Evolutionary conservation across 2,329 filamentous ascomycete species (phyloP).

Genomic region (Fusarium burgessii): DNA sequence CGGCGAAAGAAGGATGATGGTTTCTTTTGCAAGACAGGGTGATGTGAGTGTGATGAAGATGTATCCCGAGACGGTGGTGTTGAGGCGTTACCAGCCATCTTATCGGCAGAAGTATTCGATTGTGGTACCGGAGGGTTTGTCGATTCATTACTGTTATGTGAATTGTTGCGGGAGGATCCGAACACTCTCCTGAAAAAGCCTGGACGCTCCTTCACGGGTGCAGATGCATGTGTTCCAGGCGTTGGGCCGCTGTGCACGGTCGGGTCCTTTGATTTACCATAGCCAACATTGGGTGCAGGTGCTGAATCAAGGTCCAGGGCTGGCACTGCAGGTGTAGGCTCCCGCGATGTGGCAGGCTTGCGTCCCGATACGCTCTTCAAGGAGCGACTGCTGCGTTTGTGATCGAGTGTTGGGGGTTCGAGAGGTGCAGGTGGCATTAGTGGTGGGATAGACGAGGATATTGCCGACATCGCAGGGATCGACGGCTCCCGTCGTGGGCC

Average conservation of each 20-base stretch:
- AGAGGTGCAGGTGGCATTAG: conserved; percentile 54
- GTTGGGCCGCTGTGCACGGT: conserved; percentile 61
- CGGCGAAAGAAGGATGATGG: conserved; percentile 94
- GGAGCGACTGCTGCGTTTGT: conserved; percentile 69
- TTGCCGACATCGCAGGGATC: conserved; percentile 52
- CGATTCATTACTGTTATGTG: conserved; percentile 41
- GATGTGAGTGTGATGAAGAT: conserved; percentile 58
- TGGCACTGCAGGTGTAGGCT: conserved; percentile 48
- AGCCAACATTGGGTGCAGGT: conserved; percentile 69
- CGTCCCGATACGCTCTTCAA: conserved; percentile 60
- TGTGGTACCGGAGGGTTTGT: conserved; percentile 42
- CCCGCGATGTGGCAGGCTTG: conserved; percentile 46
- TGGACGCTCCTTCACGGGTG: conserved; percentile 73
- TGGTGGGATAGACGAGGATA: conserved; percentile 48
- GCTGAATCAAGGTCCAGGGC: conserved; percentile 62
- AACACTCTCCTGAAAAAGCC: conserved; percentile 97
- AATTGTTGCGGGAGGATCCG: conserved; percentile 72
- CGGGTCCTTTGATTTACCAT: conserved; percentile 67
- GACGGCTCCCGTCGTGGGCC: conserved; percentile 71
- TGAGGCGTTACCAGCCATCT: conserved; percentile 62
- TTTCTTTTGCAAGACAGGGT: conserved; percentile 81
- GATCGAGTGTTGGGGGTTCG: conserved; percentile 58
- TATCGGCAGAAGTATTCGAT: conserved; percentile 47
- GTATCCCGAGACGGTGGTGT: conserved; percentile 64
- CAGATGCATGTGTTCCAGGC: conserved; percentile 59